Evolutionary conservation across 768 basidiomycete species (phyloP), one percentile per base, ranked within the genome.

Genomic region (Dioszegia hungarica): DNA sequence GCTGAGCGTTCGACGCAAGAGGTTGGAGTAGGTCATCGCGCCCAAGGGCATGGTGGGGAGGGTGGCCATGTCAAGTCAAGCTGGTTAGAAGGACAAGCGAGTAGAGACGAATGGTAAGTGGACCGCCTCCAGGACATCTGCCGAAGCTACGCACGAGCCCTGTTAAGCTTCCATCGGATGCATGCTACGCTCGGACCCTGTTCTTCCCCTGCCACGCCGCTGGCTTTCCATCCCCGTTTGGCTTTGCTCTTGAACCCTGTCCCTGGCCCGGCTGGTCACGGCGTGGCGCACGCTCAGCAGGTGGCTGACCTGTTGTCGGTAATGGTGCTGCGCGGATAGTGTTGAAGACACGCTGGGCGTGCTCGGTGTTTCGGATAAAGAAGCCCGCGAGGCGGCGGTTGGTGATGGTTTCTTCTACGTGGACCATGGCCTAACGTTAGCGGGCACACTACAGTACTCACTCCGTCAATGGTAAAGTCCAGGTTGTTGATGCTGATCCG

Each of bases 381-480:
- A 91, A 95, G 36, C 91, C 90, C 2, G 91, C 94, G 76, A 90
- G 97, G 46, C 91, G 85, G 43, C 94, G 80, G 15, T 92, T 91
- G 19, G 94, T 85, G 0, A 90, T 95, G 20, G 90, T 91, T 75
- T 98, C 93, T 2, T 89, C 87, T 61, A 98, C 91, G 66, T 94
- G 89, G 8, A 98, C 88, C 88, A 93, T 93, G 74, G 92, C 90
- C 93, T 97, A 36, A 27, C 12, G 37, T 60, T 34, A 60, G 39
- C n/a, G n/a, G n/a, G n/a, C n/a, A n/a, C n/a, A n/a, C n/a, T n/a
- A n/a, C n/a, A n/a, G n/a, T n/a, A 78, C 85, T 67, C 64, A 91
- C 93, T 80, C 91, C 88, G 60, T 92, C 86, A 66, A 98, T 93
- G 55, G 88, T 87, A 70, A 98, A 99, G 77, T 94, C 93, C 68